A percentile compares a stretch with the other conserved stretches of the same genome.
phyloP scores from a whole-genome alignment of 768 basidiomycete genomes.

The Trametes coccinea region DNA sequence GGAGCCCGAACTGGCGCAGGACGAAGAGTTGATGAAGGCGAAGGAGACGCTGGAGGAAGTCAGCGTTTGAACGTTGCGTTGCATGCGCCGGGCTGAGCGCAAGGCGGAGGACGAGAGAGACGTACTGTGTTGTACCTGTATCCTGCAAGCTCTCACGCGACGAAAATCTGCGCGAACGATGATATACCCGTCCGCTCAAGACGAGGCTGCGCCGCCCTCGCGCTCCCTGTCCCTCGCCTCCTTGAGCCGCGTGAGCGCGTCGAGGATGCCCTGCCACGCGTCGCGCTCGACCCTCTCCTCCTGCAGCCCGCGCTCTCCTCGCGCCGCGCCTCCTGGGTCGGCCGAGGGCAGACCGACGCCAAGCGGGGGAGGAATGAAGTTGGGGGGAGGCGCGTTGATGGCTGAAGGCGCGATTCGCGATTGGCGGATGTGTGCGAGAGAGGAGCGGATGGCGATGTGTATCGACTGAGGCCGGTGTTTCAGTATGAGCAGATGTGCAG shows the following conservation, averaged over 20 bases:
- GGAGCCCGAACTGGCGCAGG: constrained; percentile 38
- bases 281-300: constrained; percentile 75
- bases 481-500: background rate
- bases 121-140: constrained; percentile 16
- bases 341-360: constrained; percentile 68
- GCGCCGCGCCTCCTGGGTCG: constrained; percentile 32
- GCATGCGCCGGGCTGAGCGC: background rate
- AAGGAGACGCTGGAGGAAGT: constrained; percentile 57
- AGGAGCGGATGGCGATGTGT: constrained; percentile 73
- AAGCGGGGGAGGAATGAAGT: constrained; percentile 74
- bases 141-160: background rate
- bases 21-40: constrained; percentile 44
- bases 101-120: background rate
- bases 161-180: background rate
- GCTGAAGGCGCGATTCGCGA: constrained; percentile 85
- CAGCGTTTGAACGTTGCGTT: constrained; percentile 37
- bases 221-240: constrained; percentile 38
- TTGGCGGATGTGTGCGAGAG: constrained; percentile 77
- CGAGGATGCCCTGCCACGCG: constrained; percentile 75
- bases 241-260: constrained; percentile 66
- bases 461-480: constrained; percentile 51
- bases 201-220: background rate
- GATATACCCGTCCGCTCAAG: background rate
- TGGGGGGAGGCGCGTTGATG: constrained; percentile 75
- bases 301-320: constrained; percentile 58